Evolutionary conservation across 768 basidiomycete genomes (phyloP), one percentile per base, ranked within the genome.

Genomic region (Clavulina sp.): DNA sequence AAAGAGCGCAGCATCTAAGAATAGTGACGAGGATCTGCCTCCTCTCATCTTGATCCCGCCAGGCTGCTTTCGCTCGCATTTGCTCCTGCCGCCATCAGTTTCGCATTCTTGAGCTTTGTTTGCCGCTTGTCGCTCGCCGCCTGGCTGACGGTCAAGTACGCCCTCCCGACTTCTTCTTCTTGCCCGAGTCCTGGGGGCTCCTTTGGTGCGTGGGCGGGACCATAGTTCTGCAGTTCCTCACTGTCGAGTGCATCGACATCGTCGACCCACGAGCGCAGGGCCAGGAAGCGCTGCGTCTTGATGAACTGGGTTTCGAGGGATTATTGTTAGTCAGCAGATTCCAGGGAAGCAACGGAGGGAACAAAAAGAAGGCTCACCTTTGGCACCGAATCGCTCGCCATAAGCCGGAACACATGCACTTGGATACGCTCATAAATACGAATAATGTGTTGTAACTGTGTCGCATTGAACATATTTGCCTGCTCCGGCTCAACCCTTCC

Each of bases 331-430:
- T 52, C 36, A 52, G 33, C 4, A 18, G 4, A 18, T 49, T 4
- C 24, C 23, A 24, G 44, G 7, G 4, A 21, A 26, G 18, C 23
- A 3, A 9, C 43, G 26, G 28, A 16, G 28, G 41, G 3, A 53
- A 46, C 13, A 33, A n/a, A n/a, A n/a, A n/a, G n/a, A n/a, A n/a
- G 19, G 5, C 70, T 28, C 59, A 85, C 86, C 74, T 93, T 93
- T 13, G 95, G 95, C n/a, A 99, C 83, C 4, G 93, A 96, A 65
- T 99, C 95, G 52, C 92, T 93, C 18, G 95, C 91, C 86, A 99
- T 93, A 59, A 99, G 63, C 44, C 93, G 77, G 72, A 97, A 97
- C 57, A 97, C 89, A 61, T 97, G 92, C 21, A 74, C 82, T 67
- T 97, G 95, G 51, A 99, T 99, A 52, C 92, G 79, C 65, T 92